phyloP scores from a whole-genome alignment of 208 protist genomes.

The Trypanosoma brucei region DNA sequence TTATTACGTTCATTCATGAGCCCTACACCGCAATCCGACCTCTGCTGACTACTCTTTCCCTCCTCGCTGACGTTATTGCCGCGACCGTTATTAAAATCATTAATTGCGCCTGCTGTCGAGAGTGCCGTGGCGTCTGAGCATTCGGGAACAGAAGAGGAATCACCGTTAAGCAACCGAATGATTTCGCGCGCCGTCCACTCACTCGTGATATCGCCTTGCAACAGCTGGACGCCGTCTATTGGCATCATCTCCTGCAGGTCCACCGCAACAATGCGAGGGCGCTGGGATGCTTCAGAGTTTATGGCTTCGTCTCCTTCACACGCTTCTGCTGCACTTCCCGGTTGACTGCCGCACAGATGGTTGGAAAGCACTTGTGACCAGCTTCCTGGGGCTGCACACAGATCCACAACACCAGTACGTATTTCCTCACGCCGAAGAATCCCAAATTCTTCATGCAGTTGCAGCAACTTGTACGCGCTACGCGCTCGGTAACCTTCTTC shows the following conservation, averaged over 20 bases:
- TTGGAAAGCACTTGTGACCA: conserved; percentile 92
- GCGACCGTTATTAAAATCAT: too few relatives aligned
- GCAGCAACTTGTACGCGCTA: conserved; percentile 99
- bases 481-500: conserved; percentile 98
- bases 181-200: conserved; percentile 83
- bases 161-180: conserved; percentile 87
- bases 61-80: too few relatives aligned
- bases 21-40: too few relatives aligned
- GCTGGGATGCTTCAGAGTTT: neutral
- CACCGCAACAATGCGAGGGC: conserved; percentile 87
- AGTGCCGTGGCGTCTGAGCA: too few relatives aligned
- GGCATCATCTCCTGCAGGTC: conserved; percentile 99
- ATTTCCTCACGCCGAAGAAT: conserved; percentile 86
- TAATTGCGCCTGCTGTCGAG: too few relatives aligned
- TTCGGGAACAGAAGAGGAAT: neutral
- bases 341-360: conserved; percentile 25
- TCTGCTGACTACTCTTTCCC: too few relatives aligned
- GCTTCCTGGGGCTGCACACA: conserved; percentile 97
- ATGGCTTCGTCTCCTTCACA: neutral
- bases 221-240: conserved; percentile 92
- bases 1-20: too few relatives aligned
- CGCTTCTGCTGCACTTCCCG: neutral
- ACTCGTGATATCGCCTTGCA: conserved; percentile 90
- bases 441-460: conserved; percentile 98
- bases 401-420: conserved; percentile 95